Conservation (phyloP, 2,329 filamentous ascomycete species). For the Spiromastix sp. region DNA sequence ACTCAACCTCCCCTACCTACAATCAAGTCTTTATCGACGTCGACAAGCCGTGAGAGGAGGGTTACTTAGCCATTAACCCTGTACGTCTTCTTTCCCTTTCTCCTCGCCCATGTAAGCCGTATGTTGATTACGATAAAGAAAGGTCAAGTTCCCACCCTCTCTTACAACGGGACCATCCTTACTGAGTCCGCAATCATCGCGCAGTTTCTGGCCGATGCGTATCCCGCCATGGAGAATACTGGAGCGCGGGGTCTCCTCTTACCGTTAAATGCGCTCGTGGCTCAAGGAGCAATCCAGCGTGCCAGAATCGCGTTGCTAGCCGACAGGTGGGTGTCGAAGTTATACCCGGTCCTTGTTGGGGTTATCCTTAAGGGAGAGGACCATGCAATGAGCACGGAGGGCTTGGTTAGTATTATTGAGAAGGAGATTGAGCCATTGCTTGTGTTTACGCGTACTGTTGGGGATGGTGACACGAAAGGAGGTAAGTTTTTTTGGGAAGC, state of each 20-base stretch:
- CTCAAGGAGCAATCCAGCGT: not conserved
- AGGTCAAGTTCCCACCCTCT: not conserved
- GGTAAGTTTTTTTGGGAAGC: not conserved
- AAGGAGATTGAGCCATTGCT: not conserved
- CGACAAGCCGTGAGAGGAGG: not conserved
- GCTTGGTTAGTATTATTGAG: not conserved
- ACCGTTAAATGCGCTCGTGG: no score
- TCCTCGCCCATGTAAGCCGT: not conserved
- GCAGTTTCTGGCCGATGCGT: not conserved
- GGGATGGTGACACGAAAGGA: no score
- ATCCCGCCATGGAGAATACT: not conserved
- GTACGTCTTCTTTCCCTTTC: not conserved
- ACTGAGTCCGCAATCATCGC: not conserved
- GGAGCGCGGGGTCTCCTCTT: no score
- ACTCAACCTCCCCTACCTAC: not conserved
- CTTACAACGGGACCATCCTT: not conserved
- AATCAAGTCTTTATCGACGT: not conserved
- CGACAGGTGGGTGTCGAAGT: not conserved
- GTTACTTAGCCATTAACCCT: not conserved
- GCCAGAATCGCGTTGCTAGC: not conserved
- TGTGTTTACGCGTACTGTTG: not conserved
- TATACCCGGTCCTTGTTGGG: not conserved
- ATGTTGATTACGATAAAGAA: not conserved
- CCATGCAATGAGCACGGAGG: not conserved
- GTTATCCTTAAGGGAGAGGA: not conserved